Evolutionary conservation across 129 eudicot species (phyloP).

Genomic region (Tagetes patula): DNA sequence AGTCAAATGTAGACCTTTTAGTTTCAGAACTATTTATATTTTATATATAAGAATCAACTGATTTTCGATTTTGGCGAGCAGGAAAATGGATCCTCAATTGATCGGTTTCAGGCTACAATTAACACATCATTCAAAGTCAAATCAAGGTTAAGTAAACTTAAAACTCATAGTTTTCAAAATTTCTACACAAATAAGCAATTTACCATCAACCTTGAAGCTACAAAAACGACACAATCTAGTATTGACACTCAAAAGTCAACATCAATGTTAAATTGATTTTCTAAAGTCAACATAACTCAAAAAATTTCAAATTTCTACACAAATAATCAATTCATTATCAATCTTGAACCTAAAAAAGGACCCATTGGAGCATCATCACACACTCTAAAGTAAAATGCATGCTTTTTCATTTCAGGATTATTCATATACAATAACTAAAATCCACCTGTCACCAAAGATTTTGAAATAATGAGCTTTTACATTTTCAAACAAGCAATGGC

Average conservation of each 20-base stretch:
- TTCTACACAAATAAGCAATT: neutral
- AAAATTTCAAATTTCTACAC: neutral
- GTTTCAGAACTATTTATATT: neutral
- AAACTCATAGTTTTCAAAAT: neutral
- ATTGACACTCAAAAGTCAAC: slow-evolving; percentile 9
- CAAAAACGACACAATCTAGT: neutral
- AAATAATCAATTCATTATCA: neutral
- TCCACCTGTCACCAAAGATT: slow-evolving; percentile 12
- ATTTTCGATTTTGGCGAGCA: slow-evolving; percentile 48
- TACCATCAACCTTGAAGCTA: neutral
- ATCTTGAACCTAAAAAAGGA: neutral
- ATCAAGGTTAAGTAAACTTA: slow-evolving; percentile 2
- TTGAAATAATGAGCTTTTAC: slow-evolving; percentile 4
- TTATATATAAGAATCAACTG: slow-evolving; percentile 24
- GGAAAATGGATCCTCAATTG: slow-evolving; percentile 51
- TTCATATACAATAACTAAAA: neutral
- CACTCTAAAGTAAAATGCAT: slow-evolving; percentile 2
- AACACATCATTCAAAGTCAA: slow-evolving; percentile 20
- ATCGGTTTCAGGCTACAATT: slow-evolving; percentile 45
- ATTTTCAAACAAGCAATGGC: neutral
- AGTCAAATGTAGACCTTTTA: slow-evolving; percentile 4
- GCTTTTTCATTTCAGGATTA: neutral
- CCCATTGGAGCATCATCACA: neutral
- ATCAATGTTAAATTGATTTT: slow-evolving; percentile 5
- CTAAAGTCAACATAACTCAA: slow-evolving; percentile 15